phyloP scores from a whole-genome alignment of 345 rosid genomes.

The Lepidium aucheri region DNA sequence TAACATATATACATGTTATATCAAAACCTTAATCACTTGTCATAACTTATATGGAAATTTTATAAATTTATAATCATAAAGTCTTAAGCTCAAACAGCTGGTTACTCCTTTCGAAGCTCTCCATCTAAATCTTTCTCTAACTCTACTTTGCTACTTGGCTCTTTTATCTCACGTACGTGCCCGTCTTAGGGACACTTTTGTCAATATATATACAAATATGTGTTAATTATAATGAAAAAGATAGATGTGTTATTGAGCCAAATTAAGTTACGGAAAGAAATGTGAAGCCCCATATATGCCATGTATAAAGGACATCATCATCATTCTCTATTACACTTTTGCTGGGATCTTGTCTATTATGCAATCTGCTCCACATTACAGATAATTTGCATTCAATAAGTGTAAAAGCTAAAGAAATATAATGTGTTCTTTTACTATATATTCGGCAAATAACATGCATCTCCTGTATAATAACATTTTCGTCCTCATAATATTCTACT shows the following conservation, averaged over 20 bases:
- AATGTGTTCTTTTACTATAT: neutral
- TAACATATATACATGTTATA: no score
- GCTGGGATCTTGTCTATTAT: constrained; percentile 22
- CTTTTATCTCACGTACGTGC: neutral
- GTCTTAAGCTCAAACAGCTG: neutral
- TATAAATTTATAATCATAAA: neutral
- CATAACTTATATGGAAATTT: neutral
- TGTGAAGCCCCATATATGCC: constrained; percentile 4
- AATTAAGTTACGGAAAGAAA: neutral
- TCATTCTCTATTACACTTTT: constrained; percentile 9
- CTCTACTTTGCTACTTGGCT: neutral
- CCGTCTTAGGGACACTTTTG: neutral
- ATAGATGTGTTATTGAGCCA: neutral
- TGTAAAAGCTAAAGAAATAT: neutral
- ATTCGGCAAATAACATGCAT: neutral
- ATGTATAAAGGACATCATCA: constrained; percentile 12
- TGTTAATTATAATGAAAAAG: neutral
- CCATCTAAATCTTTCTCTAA: neutral
- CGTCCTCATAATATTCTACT: neutral
- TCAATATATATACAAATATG: neutral
- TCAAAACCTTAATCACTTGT: neutral
- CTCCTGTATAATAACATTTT: neutral
- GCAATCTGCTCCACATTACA: neutral
- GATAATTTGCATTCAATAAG: neutral
- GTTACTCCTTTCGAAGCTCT: neutral